Evolutionary conservation across 1,139 yeast genomes (phyloP).

Genomic region (Pichia sp.): DNA sequence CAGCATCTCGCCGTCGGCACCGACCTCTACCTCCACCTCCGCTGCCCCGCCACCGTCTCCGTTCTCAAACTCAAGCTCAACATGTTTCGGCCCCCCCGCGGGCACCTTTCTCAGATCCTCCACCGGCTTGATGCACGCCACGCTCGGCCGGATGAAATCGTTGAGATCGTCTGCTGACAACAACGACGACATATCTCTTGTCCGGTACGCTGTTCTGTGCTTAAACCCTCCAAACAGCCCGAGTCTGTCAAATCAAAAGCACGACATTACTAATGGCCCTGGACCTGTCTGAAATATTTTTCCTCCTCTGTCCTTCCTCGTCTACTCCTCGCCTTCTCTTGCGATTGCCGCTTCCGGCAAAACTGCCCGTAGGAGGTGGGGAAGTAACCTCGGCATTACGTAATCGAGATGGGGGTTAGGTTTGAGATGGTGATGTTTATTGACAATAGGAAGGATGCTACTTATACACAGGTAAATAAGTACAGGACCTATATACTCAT

Average conservation of each 20-base stretch:
- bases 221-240: not conserved
- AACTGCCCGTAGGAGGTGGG: too few species aligned
- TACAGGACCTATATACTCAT: not conserved
- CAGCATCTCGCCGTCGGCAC: constrained; percentile 37
- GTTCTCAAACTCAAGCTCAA: constrained; percentile 49
- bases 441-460: too few species aligned
- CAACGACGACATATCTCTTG: constrained; percentile 66
- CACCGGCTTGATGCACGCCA: constrained; percentile 89
- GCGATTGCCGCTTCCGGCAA: not conserved
- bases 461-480: too few species aligned
- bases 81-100: constrained; percentile 20
- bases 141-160: constrained; percentile 91
- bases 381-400: too few species aligned
- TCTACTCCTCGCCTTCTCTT: not conserved
- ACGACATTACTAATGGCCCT: not conserved
- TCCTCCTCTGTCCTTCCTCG: not conserved
- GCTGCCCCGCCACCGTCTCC: constrained; percentile 1
- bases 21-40: constrained; percentile 45
- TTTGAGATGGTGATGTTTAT: too few species aligned
- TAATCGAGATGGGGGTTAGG: too few species aligned
- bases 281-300: not conserved
- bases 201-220: not conserved
- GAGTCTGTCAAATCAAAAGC: not conserved
- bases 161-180: constrained; percentile 86
- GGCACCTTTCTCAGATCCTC: constrained; percentile 34